Base-by-base conservation (phyloP, 1,139 yeast species). In the Debaryomyces nepalensis region DNA sequence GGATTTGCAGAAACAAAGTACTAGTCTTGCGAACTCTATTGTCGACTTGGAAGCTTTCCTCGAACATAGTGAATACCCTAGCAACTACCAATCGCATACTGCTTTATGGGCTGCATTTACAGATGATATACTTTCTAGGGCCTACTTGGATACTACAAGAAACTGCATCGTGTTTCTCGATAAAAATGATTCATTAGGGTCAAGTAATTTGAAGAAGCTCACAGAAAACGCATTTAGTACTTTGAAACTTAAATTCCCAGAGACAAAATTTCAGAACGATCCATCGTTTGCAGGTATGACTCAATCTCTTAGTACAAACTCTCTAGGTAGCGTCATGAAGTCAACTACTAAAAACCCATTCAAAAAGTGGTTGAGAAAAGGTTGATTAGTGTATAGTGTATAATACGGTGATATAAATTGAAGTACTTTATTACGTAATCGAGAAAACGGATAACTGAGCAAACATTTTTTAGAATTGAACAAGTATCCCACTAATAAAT, bases 1-100 rank as follows among this genome's bases (percentile, higher is more conserved):
- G 40, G 82, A 79, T 46, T 51, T 79, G 26, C 77, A 72, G 50
- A 70, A 73, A 44, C 75, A 76, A 49, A 64, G 82, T 32, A 62
- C 70, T 14, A 62, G 63, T 12, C 50, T 79, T 10, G 57, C 68
- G 49, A 59, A 58, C 30, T 68, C 64, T 43, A 64, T 76, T 16
- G 57, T 54, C 18, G 67, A 63, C 15, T 46, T 73, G 31, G 75
- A 74, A 39, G 49, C 48, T 3, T 57, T 55, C 33, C 59, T 79
- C 39, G 67, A 66, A 39, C 54, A 59, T 23, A 60, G 69, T 33
- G 83, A 79, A 51, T 58, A 53, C 27, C 79, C 81, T 9, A 51
- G 55, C 6, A 64, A 65, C 41, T 71, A 64, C 44, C 59, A 59
- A 35, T 49, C 54, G 26, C 66, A 64, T 36, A 54, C 47, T 14